A percentile compares a stretch with the other conserved stretches of the same genome.
Evolutionary conservation across 331 rosid genomes (phyloP).

Genomic region (Arachis monticola): DNA sequence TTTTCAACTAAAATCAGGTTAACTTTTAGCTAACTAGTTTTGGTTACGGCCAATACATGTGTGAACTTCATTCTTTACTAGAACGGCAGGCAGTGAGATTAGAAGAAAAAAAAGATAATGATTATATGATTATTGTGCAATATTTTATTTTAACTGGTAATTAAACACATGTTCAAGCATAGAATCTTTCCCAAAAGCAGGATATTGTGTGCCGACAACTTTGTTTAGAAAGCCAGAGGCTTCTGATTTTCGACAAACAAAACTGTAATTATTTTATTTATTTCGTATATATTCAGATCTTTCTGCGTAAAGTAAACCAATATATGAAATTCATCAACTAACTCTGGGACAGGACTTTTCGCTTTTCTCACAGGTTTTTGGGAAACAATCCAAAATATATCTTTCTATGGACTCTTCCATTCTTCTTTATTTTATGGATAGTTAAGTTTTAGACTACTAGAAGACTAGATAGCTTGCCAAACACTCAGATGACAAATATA

Average conservation of each 20-base stretch:
- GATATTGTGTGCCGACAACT: not conserved
- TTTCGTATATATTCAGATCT: too few relatives aligned
- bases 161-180: slow-evolving; percentile 9
- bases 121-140: not conserved
- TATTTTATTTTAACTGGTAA: slow-evolving; percentile 3
- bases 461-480: too few relatives aligned
- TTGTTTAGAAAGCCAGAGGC: not conserved
- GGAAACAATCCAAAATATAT: slow-evolving; percentile 30
- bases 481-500: too few relatives aligned
- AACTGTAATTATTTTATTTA: slow-evolving; percentile 9
- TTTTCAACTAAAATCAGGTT: not conserved
- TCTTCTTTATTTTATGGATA: slow-evolving; percentile 13
- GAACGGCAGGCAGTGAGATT: slow-evolving; percentile 15
- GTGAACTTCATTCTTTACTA: slow-evolving; percentile 12
- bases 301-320: not conserved
- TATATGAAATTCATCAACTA: slow-evolving; percentile 6
- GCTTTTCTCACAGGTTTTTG: slow-evolving; percentile 15
- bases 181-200: slow-evolving; percentile 1
- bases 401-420: not conserved
- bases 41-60: not conserved
- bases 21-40: not conserved
- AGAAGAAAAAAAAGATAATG: not conserved
- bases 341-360: slow-evolving; percentile 10
- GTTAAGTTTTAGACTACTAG: not conserved
- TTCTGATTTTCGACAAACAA: slow-evolving; percentile 17